Evolutionary conservation across 176 grass and related monocot genomes (phyloP), one percentile per base, ranked within the genome.

Genomic region (Oryza punctata): DNA sequence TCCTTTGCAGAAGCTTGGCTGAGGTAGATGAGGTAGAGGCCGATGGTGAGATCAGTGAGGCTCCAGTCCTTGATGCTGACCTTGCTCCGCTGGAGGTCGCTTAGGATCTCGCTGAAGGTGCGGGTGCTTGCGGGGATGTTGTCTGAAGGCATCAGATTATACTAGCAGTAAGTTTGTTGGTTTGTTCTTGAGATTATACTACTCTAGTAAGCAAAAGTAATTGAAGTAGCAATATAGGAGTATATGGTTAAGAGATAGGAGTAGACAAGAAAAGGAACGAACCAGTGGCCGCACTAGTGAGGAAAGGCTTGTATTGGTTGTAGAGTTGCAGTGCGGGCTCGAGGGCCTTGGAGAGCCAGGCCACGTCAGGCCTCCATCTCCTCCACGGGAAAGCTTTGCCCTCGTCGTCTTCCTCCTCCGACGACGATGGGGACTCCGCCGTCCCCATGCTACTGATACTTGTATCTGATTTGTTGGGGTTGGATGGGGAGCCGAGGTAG

Each of bases 61-160:
- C 96, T 98, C 93, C 93, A 98, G 59, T 98, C 96, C 82, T 93
- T 86, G 61, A 98, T 90, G 89, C 91, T 93, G 18, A 93, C 81
- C 87, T 93, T 98, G 74, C 93, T 98, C 73, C 87, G 73, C 65
- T 98, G 96, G 21, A 98, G 89, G 75, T 93, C 92, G 45, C 78
- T 90, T 78, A 98, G 80, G 69, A 98, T 91, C 79, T 95, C 96
- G 6, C 81, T 89, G 65, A 98, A 95, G 70, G 89, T 87, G 15
- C 79, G 75, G 72, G 84, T 91, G 59, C 89, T 84, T 27, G 77
- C 73, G 3, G 89, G 71, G 70, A 69, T 82, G 38, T 82, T 88
- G 5, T 90, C 78, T 25, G 38, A 86, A 3, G 32, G 32, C 3
- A 32, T 32, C 32, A 32, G 32, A 33, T 2, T 43, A 11, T 43